Conservation (phyloP, 169 alveolate species). For the Eimeria brunetti region DNA sequence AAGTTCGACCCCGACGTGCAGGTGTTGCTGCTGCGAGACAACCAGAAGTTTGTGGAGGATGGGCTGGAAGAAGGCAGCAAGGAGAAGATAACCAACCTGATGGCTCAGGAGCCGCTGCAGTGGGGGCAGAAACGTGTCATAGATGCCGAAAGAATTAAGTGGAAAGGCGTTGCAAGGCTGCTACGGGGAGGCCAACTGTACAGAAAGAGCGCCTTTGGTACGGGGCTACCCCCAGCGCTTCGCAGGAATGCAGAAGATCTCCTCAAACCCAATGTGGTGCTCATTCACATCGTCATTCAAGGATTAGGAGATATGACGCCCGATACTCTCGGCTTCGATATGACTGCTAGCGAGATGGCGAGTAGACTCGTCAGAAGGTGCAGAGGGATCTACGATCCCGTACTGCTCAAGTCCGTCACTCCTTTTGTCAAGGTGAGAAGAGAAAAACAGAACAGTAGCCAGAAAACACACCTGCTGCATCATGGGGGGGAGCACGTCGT, state of each 20-base stretch:
- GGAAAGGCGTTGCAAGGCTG: slow-evolving; percentile 74
- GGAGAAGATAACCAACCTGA: slow-evolving; percentile 22
- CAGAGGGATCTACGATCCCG: slow-evolving; percentile 67
- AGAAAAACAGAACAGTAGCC: background rate
- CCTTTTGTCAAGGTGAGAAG: slow-evolving; percentile 56
- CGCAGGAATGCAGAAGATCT: slow-evolving; percentile 71
- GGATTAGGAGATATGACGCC: slow-evolving; percentile 46
- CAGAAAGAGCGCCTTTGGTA: slow-evolving; percentile 64
- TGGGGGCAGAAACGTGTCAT: slow-evolving; percentile 49
- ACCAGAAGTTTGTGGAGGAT: slow-evolving; percentile 39
- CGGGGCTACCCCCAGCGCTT: slow-evolving; percentile 70
- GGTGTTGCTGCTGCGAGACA: slow-evolving; percentile 59
- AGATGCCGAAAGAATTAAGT: slow-evolving; percentile 35
- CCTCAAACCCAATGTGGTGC: slow-evolving; percentile 47
- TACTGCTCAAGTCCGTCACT: slow-evolving; percentile 61
- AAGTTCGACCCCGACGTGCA: slow-evolving; percentile 75
- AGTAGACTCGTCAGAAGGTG: slow-evolving; percentile 61
- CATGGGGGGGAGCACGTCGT: background rate
- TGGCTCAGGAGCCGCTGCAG: slow-evolving; percentile 78
- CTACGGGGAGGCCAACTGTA: slow-evolving; percentile 64
- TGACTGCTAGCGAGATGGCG: slow-evolving; percentile 78
- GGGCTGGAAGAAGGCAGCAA: slow-evolving; percentile 75
- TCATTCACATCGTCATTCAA: slow-evolving; percentile 62
- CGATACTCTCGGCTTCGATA: slow-evolving; percentile 62
- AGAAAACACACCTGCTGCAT: background rate